Base-by-base conservation (phyloP, 495 filamentous ascomycete species). In the Talaromyces stipitatus region DNA sequence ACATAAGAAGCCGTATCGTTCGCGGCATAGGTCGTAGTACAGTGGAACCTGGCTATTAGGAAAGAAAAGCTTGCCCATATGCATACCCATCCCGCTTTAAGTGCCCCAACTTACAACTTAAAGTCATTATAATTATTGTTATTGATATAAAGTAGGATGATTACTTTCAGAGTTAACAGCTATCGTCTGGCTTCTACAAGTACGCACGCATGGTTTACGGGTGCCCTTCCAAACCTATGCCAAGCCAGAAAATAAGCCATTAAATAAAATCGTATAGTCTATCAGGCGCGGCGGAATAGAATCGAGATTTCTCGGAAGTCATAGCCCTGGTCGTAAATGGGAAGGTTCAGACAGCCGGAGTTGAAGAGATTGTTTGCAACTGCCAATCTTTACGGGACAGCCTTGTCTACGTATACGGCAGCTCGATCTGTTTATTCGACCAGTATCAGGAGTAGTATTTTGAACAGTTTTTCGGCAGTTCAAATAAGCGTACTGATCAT, bases 251-350 rank as follows among this genome's bases (percentile, higher is more conserved):
- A 61, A 61, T 41, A 30, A 0, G 43, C 20, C 4, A 36, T 58
- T 53, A 30, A 61, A 61, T 14, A 52, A 18, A 54, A 61, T 23
- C n/a, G 45, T 52, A 22, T 60, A 57, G 22, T 60, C 41, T 41
- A 60, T 57, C 10, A 60, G 32, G 18, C n/a, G 24, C n/a, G 54
- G 54, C 28, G 41, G 18, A 20, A 60, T 1, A 3, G 54, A 20
- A 12, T 4, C 41, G 22, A 51, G 38, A 27, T 60, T 57, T 57
- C 58, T 38, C 33, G 56, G 3, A 57, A 60, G 23, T 18, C 27
- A 32, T 58, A 57, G 58, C 30, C 56, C 58, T 38, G 18, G 55
- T 20, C 58, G 58, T 57, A 60, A 23, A 57, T 60, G 55, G 41
- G 58, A 50, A 52, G 58, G 58, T 29, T 57, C 50, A 32, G 54